Percentiles rank a stretch among this genome's conserved stretches.
These are phyloP conservation scores for Solanum bukasovii DNA, from an alignment of 257 asterid species.

Conservation along the genomic window DNA sequence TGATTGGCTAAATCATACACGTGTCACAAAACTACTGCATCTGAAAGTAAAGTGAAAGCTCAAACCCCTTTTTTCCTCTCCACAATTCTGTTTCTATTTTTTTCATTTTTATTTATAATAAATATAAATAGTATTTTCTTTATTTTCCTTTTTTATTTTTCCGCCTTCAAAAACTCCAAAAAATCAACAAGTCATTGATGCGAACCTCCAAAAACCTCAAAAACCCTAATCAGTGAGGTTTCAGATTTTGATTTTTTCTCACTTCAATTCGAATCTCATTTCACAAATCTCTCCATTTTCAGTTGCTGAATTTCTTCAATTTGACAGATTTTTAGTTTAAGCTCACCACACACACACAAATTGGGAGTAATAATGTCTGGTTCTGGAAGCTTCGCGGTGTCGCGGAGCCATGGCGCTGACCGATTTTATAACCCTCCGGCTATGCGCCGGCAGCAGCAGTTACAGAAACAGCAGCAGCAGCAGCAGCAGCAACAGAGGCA, in stretches of 20 bases:
- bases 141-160: neutral
- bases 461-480: conserved; percentile 20
- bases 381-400: conserved; percentile 50
- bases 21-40: neutral
- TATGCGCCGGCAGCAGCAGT: conserved; percentile 43
- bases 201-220: conserved; percentile 18
- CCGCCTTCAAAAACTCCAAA: neutral
- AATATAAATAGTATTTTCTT: neutral
- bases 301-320: conserved; percentile 2
- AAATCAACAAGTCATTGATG: neutral
- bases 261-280: neutral
- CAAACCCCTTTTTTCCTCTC: neutral
- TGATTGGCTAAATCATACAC: neutral
- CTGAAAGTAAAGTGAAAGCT: neutral
- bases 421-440: conserved; percentile 51
- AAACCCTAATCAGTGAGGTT: conserved; percentile 26
- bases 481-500: conserved; percentile 16
- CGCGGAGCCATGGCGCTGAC: conserved; percentile 45
- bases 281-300: conserved; percentile 1
- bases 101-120: neutral
- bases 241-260: neutral
- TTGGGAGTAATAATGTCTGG: conserved; percentile 40
- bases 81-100: neutral
- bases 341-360: neutral
- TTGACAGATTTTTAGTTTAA: neutral